Base-by-base conservation (phyloP, 192 early-diverging fungal genomes). In the Mortierella hygrophila region DNA sequence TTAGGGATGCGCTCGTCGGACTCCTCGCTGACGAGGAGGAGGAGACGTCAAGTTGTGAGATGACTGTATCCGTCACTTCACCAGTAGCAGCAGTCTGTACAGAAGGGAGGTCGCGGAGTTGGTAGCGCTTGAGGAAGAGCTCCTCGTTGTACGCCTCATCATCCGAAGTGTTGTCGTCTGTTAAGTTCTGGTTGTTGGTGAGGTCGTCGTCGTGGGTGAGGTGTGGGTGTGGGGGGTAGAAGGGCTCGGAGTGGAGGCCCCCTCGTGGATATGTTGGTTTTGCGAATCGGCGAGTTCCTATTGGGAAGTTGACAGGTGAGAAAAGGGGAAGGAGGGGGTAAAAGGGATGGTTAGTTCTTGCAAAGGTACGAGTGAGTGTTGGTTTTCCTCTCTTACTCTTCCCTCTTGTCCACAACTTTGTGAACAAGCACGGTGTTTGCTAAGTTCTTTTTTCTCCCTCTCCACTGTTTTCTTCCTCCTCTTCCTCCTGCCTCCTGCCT, bases 51-150 rank as follows among this genome's bases (percentile, higher is more conserved):
- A 52, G 49, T 52, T 52, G 49, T 6, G 49, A 20, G 20, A 52
- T 6, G 20, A 52, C 18, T 3, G 15, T 18, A 52, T 52, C 49
- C 3, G 49, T 20, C 49, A 6, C 49, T 18, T 20, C 49, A 6
- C 16, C 49, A 18, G 0, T 15, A 46, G 0, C 44, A 46, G 13
- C 13, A 46, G 13, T 15, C 44, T 46, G 44, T 3, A 46, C 44
- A 46, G 44, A 46, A 46, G 79, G 79, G 18, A 38, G 65, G 23
- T 80, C 79, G 44, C 74, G 71, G 35, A 80, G 72, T 35, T 80
- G 79, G 9, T 80, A 80, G 37, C 79, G 49, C 37, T 79, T 72
- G 15, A 79, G n/a, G 15, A 41, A 42, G 1, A 70, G 46, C 6
- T 38, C 47, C 57, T 71, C 49, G 38, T 72, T 46, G 23, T 65